A percentile compares a stretch with the other conserved stretches of the same genome.
These are phyloP conservation scores for Grigorovia yakushimaensis DNA, from an alignment of 805 yeast genomes.

Conservation along the genomic window DNA sequence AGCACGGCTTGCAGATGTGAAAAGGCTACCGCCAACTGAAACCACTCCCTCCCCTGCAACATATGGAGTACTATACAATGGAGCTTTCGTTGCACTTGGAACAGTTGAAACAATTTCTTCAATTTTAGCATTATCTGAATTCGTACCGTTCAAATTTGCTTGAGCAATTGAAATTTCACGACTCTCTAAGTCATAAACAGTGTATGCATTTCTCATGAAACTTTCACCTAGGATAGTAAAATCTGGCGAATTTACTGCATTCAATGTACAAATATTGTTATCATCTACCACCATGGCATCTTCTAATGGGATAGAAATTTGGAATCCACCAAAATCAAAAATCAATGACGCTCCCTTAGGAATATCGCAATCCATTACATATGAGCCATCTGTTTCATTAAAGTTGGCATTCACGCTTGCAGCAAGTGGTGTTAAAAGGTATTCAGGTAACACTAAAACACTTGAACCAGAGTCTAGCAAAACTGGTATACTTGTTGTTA, in stretches of 20 bases:
- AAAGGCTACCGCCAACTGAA: too few relatives aligned
- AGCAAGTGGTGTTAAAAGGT: conserved; percentile 24
- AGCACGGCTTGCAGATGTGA: too few relatives aligned
- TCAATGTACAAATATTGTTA: background rate
- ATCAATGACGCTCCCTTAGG: conserved; percentile 26
- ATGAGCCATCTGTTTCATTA: background rate
- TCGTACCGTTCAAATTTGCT: conserved; percentile 18
- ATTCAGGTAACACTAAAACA: conserved; percentile 36
- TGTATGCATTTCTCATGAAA: conserved; percentile 48
- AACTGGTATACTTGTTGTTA: conserved; percentile 26
- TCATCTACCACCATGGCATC: conserved; percentile 36
- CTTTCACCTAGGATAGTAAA: conserved; percentile 41
- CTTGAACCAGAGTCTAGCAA: conserved; percentile 49
- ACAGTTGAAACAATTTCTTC: background rate
- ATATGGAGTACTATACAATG: background rate
- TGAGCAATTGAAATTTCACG: conserved; percentile 48
- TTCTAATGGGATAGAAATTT: conserved; percentile 37
- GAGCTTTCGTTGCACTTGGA: background rate
- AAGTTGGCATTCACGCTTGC: conserved; percentile 33
- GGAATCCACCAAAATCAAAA: conserved; percentile 50
- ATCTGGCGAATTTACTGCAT: background rate
- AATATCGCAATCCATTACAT: background rate
- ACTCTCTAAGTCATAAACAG: conserved; percentile 57
- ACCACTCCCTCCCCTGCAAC: too few relatives aligned
- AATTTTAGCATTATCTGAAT: background rate